These are phyloP conservation scores for Potentilla sterilis DNA, from an alignment of 306 rosid genomes.

Conservation along the genomic window DNA sequence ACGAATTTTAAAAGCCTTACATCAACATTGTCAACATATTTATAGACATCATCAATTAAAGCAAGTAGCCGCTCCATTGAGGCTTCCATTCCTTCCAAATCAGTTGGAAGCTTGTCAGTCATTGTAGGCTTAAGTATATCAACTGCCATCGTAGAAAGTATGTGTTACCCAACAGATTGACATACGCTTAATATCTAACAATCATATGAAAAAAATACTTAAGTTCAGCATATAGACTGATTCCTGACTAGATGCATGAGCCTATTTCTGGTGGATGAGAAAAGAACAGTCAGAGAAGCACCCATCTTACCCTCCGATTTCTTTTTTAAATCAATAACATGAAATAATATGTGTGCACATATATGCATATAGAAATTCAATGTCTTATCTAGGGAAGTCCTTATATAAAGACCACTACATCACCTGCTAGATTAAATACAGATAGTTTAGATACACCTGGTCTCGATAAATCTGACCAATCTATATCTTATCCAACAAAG, in stretches of 20 bases:
- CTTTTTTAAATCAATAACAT: not conserved
- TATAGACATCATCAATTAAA: slow-evolving; percentile 77
- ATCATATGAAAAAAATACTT: not conserved
- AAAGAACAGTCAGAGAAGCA: not conserved
- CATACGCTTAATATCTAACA: not conserved
- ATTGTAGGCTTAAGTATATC: slow-evolving; percentile 68
- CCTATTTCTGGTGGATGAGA: not conserved
- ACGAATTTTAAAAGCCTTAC: slow-evolving; percentile 28
- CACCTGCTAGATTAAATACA: not conserved
- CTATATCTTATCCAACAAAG: not conserved
- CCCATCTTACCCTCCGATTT: not conserved
- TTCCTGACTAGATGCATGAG: not conserved
- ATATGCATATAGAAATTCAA: not conserved
- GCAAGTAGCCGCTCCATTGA: slow-evolving; percentile 84
- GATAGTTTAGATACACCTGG: not conserved
- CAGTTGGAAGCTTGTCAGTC: slow-evolving; percentile 92
- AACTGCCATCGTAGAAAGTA: slow-evolving; percentile 43
- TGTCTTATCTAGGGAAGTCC: not conserved
- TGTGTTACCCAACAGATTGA: slow-evolving; percentile 10
- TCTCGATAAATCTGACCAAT: not conserved
- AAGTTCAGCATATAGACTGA: not conserved
- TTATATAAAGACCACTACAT: not conserved
- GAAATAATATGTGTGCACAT: not conserved
- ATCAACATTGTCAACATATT: slow-evolving; percentile 87
- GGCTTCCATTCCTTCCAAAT: slow-evolving; percentile 98